These are phyloP conservation scores for Comarum palustre DNA, from an alignment of 306 rosid species.

Conservation along the genomic window DNA sequence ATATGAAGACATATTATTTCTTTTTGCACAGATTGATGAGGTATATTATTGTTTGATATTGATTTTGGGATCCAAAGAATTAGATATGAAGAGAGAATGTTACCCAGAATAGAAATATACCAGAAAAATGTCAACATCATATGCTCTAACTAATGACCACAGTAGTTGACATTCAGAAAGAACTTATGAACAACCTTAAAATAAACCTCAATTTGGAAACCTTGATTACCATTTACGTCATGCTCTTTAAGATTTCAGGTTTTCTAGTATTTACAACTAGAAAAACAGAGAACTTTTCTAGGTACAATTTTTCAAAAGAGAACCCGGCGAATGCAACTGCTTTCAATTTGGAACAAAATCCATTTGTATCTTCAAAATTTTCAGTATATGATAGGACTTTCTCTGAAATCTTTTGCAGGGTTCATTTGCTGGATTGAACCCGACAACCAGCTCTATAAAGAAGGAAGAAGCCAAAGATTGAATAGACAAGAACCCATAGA, in stretches of 20 bases:
- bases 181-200: not conserved
- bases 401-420: constrained; percentile 27
- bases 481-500: constrained; percentile 61
- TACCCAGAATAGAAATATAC: not conserved
- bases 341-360: not conserved
- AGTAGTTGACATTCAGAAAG: not conserved
- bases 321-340: constrained; percentile 12
- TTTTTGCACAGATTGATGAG: not conserved
- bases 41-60: not conserved
- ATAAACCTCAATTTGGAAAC: not conserved
- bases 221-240: not conserved
- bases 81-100: not conserved
- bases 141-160: not conserved
- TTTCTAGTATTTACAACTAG: not conserved
- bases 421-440: constrained; percentile 23
- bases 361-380: not conserved
- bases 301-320: not conserved
- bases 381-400: constrained; percentile 15
- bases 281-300: not conserved
- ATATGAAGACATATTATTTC: no score
- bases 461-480: constrained; percentile 79
- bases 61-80: not conserved
- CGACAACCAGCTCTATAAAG: constrained; percentile 36
- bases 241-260: not conserved
- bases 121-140: not conserved